Percentiles rank a stretch among this genome's conserved stretches.
These are phyloP conservation scores for Stachybotrys elegans DNA, from an alignment of 2,329 filamentous ascomycete species.

Conservation along the genomic window DNA sequence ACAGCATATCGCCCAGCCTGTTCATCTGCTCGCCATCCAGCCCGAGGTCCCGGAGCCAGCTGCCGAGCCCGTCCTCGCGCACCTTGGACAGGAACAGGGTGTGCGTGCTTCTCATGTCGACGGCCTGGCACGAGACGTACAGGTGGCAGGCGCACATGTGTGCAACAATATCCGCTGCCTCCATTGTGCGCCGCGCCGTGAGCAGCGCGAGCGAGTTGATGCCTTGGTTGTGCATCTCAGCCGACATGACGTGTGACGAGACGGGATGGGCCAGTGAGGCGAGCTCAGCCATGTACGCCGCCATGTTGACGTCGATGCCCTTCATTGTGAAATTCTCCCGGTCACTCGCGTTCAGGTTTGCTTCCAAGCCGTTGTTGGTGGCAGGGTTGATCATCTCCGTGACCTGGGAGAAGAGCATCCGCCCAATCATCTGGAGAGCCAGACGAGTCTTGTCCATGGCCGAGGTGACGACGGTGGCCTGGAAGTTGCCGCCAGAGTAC, in stretches of 20 bases:
- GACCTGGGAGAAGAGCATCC: constrained; percentile 59
- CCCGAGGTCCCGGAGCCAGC: constrained; percentile 8
- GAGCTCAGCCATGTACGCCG: constrained; percentile 58
- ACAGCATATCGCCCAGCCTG: constrained; percentile 6
- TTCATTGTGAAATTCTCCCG: constrained; percentile 57
- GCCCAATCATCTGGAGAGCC: constrained; percentile 36
- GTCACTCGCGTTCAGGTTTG: constrained; percentile 57
- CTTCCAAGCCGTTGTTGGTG: constrained; percentile 56
- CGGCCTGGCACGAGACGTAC: constrained; percentile 53
- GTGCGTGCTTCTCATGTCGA: constrained; percentile 25
- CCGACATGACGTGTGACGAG: constrained; percentile 56
- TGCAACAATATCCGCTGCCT: constrained; percentile 50
- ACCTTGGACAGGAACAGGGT: constrained; percentile 17
- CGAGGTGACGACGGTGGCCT: constrained; percentile 56
- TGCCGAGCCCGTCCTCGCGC: constrained; percentile 11
- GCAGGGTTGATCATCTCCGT: constrained; percentile 58
- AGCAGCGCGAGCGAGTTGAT: constrained; percentile 63
- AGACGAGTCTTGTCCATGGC: constrained; percentile 54
- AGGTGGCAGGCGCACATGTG: constrained; percentile 52
- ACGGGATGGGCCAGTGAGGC: constrained; percentile 58
- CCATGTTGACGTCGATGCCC: constrained; percentile 61
- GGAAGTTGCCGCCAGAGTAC: constrained; percentile 64
- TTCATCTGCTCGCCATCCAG: constrained; percentile 1
- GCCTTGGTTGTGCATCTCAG: constrained; percentile 64
- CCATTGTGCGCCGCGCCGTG: constrained; percentile 49